These are phyloP conservation scores for Lipomyces chichibuensis DNA, from an alignment of 805 yeast species.

Conservation along the genomic window DNA sequence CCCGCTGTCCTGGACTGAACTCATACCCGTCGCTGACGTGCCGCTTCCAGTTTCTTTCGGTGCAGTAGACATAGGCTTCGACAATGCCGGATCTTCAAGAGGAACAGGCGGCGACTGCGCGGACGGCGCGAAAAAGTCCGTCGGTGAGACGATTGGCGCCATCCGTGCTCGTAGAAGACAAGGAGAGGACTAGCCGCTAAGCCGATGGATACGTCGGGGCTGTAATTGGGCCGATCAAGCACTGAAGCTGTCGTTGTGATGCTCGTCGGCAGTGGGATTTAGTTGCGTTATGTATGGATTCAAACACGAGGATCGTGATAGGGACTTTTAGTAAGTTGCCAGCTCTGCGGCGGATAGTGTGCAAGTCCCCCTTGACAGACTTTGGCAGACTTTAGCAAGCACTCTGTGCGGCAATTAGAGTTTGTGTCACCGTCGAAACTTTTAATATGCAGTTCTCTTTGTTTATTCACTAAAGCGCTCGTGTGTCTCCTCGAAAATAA, in stretches of 20 bases:
- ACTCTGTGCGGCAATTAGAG: too few species aligned
- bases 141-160: neutral
- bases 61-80: neutral
- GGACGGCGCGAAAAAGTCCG: constrained; percentile 5
- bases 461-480: too few species aligned
- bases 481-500: too few species aligned
- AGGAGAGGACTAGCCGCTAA: neutral
- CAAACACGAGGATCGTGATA: neutral
- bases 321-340: too few species aligned
- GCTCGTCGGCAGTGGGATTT: neutral
- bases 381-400: too few species aligned
- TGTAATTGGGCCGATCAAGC: neutral
- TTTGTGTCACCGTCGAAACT: too few species aligned
- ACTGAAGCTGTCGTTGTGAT: neutral
- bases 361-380: too few species aligned
- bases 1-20: neutral
- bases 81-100: neutral
- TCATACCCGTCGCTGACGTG: neutral
- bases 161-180: neutral
- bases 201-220: neutral
- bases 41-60: neutral
- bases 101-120: neutral
- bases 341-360: too few species aligned
- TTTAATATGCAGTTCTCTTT: too few species aligned
- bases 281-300: neutral